Conservation (phyloP, 768 basidiomycete species). For the Pholiota conissans region DNA sequence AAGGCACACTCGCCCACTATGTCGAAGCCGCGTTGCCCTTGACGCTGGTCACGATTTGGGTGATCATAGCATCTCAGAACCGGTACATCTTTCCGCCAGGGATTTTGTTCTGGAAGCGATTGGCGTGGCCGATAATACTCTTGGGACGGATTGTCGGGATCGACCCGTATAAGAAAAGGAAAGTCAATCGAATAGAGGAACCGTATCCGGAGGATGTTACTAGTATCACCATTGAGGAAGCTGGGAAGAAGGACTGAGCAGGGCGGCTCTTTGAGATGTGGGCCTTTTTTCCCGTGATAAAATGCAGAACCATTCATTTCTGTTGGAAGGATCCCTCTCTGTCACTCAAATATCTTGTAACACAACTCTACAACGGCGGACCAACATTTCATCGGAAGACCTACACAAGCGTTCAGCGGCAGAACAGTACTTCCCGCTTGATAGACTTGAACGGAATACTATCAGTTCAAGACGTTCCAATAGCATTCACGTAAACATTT, state of each 20-base stretch:
- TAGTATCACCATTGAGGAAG: background rate
- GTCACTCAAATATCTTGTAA: no score
- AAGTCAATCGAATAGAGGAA: background rate
- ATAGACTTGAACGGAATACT: no score
- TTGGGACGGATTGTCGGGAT: background rate
- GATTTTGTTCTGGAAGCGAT: constrained; percentile 28
- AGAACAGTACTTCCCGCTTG: no score
- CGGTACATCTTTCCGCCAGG: constrained; percentile 32
- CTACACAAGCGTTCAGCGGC: no score
- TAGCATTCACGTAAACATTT: no score
- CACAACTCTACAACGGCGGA: no score
- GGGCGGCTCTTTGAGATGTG: background rate
- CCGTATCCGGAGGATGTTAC: background rate
- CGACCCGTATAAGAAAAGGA: background rate
- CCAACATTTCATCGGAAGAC: no score
- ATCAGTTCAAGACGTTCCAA: background rate
- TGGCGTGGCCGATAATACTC: constrained; percentile 35
- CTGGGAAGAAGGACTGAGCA: background rate
- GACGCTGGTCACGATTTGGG: constrained; percentile 53
- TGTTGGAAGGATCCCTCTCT: no score
- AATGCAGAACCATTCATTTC: background rate
- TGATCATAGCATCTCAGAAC: constrained; percentile 54
- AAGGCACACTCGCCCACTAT: constrained; percentile 44
- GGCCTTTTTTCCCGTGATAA: no score
- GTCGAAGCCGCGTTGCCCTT: constrained; percentile 42